These are phyloP conservation scores for Blepharisma japonicum DNA, from an alignment of 73 alveolate species.

Conservation along the genomic window DNA sequence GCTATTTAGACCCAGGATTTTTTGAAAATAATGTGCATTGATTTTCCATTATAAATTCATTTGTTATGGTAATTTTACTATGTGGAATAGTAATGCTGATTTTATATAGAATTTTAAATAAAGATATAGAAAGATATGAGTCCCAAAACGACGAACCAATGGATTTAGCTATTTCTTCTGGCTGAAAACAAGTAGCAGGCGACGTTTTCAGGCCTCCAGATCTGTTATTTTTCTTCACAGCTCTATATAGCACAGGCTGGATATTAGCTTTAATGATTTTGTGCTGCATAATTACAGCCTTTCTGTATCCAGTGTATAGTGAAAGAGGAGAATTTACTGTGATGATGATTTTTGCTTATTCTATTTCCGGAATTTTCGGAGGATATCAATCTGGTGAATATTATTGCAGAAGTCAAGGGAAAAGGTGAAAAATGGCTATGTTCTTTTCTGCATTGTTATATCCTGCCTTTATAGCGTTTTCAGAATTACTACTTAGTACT, in stretches of 20 bases:
- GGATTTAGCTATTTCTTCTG: not conserved
- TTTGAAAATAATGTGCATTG: constrained; percentile 52
- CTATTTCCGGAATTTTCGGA: not conserved
- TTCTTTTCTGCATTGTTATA: not conserved
- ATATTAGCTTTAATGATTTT: not conserved
- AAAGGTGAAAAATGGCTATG: not conserved
- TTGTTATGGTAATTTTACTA: constrained; percentile 36
- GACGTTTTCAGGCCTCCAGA: not conserved
- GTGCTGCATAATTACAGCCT: not conserved
- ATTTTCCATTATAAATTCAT: constrained; percentile 48
- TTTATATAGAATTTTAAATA: constrained; percentile 34
- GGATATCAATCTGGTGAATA: constrained; percentile 2
- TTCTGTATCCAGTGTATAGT: not conserved
- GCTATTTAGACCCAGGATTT: constrained; percentile 43
- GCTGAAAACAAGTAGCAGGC: not conserved
- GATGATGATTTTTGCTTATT: not conserved
- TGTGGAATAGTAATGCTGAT: constrained; percentile 41
- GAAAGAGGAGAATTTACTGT: constrained; percentile 12
- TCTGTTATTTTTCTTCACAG: not conserved
- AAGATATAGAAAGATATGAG: constrained; percentile 23
- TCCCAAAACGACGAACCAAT: not conserved
- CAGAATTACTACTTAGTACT: not conserved
- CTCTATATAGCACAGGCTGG: not conserved
- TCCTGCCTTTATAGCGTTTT: not conserved
- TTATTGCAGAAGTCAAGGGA: not conserved